Base-by-base conservation (phyloP, 768 basidiomycete genomes). In the Russula lepida region DNA sequence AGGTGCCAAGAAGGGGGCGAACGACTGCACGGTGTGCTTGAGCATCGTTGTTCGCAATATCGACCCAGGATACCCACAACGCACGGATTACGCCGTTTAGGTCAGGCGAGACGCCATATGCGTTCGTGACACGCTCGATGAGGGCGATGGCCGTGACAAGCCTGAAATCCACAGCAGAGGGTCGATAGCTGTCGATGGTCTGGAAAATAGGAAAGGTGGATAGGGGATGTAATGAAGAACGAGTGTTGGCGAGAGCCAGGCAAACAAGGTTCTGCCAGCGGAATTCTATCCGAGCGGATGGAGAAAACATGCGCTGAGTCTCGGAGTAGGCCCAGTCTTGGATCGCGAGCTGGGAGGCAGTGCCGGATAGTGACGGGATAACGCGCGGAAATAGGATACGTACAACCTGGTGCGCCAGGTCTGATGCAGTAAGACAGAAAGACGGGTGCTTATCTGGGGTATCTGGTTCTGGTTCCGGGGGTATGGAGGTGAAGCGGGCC, bases 61-160 rank as follows among this genome's bases (percentile, higher is more conserved):
- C 56, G 64, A 65, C 69, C 80, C 82, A 85, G 19, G 58, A 66
- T 23, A 64, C 67, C 77, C 78, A 80, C n/a, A 82, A 67, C 17
- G 71, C 60, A 32, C 54, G 60, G 28, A 66, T 51, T 32, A 59
- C 32, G 25, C 2, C 50, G 15, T 43, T 55, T 13, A 63, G 2
- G 30, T 67, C 55, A 8, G 41, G 7, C 7, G 54, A 58, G 35
- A 56, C 4, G 8, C 27, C 39, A 4, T 25, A 50, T 25, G 25
- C 13, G 8, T 28, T 43, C 27, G 43, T n/a, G 19, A 60, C 21
- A 4, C 58, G 66, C 33, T 64, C 66, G 43, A 60, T 35, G 23
- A 68, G 39, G 9, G 60, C 30, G 32, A 64, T 32, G 21, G 66
- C 30, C 15, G 61, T 33, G 27, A 67, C 58, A n/a, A 67, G 25